Conservation (phyloP, 2,329 filamentous ascomycete species). For the Epichloe amarillans region DNA sequence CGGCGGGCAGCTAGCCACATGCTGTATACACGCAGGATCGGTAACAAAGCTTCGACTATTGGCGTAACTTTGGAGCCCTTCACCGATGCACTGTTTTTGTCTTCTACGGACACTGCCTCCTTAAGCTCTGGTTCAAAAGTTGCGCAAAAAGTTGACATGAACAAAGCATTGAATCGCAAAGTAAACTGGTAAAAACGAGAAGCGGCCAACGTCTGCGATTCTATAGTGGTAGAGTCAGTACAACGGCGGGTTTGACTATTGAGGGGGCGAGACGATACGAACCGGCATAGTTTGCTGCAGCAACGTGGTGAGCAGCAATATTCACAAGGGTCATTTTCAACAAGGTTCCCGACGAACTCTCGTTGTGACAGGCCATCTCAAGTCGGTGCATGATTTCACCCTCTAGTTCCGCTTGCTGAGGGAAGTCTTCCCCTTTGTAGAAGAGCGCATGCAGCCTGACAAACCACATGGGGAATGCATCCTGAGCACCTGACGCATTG, state of each 20-base stretch:
- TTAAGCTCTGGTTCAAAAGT: constrained; percentile 56
- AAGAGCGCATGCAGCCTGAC: constrained; percentile 75
- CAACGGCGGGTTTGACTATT: background rate
- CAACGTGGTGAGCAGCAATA: constrained; percentile 68
- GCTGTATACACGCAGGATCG: constrained; percentile 38
- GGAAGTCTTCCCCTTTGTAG: constrained; percentile 62
- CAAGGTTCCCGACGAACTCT: constrained; percentile 49
- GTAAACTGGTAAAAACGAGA: constrained; percentile 49
- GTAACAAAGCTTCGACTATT: constrained; percentile 30
- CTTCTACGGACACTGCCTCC: constrained; percentile 10
- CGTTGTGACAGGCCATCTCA: constrained; percentile 56
- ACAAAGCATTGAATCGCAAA: constrained; percentile 65
- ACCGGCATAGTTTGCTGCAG: constrained; percentile 26
- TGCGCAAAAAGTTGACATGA: constrained; percentile 59
- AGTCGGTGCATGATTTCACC: constrained; percentile 72
- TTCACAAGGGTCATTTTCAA: constrained; percentile 77
- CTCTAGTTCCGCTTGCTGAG: constrained; percentile 69
- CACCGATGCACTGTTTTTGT: constrained; percentile 9
- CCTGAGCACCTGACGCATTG: constrained; percentile 37
- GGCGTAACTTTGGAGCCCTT: constrained; percentile 18
- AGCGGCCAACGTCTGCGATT: constrained; percentile 30
- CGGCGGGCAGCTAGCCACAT: constrained; percentile 38
- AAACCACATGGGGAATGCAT: constrained; percentile 67
- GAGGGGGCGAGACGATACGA: constrained; percentile 9
- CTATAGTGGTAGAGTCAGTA: constrained; percentile 14